Evolutionary conservation across 1,139 yeast species (phyloP), one percentile per base, ranked within the genome.

Genomic region (Geotrichum klebahnii): DNA sequence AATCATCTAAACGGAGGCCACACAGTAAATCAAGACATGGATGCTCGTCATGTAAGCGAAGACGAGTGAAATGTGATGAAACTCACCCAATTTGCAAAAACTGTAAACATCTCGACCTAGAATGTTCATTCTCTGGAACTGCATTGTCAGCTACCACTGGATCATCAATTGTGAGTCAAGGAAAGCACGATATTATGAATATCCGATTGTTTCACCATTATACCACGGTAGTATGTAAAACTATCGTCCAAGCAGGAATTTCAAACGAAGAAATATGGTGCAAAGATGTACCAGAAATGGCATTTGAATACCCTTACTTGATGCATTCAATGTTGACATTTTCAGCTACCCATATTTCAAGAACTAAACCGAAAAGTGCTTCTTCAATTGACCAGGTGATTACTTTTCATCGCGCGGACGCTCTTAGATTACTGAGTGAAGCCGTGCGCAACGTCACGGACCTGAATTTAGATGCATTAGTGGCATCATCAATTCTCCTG

Each of bases 61-160:
- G 97, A 59, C 72, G 97, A 50, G 96, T 90, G 43, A 90, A 90
- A 64, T 90, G 97, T 72, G 97, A 90, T 65, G 97, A 90, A 66
- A 72, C 74, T 0, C 84, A 81, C 58, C 97, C 97, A 0, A 65
- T 72, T 14, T 90, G 97, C 66, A 73, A 73, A 26, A 88, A 88
- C 67, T 90, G 97, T 67, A 69, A 73, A 51, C 82, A 85, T 57
- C 77, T 89, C 79, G 83, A 83, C 35, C 72, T 90, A 35, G 84
- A 78, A 29, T 90, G 97, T 70, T 63, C 71, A 19, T 67, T 67
- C 46, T 50, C 61, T n/a, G n/a, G n/a, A 12, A 16, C 46, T 43
- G 17, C 47, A 32, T 20, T 22, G 50, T 24, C 22, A 35, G 48
- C 34, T 63, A 63, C 35, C 65, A 65, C 44, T 68, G 16, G 40